Percentiles rank a stretch among this genome's conserved stretches.
phyloP scores from a whole-genome alignment of 2,329 filamentous ascomycete genomes.

The Fonsecaea erecta region DNA sequence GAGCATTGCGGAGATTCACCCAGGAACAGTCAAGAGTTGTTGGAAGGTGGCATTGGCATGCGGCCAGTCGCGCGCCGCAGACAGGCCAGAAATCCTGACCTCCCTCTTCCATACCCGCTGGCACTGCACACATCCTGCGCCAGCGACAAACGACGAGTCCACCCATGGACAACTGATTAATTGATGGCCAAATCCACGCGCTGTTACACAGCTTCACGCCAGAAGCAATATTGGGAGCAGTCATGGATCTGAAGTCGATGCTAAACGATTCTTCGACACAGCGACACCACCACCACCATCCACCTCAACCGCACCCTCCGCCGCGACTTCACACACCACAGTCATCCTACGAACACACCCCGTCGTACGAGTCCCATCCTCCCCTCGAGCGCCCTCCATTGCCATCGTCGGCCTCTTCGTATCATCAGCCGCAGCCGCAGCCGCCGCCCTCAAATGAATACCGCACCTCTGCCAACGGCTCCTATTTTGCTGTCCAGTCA shows the following conservation, averaged over 20 bases:
- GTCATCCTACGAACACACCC: constrained; percentile 31
- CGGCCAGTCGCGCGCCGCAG: constrained; percentile 16
- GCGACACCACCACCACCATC: constrained; percentile 21
- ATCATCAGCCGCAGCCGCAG: constrained; percentile 10
- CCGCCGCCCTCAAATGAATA: constrained; percentile 34
- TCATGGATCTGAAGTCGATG: constrained; percentile 40
- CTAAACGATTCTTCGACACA: constrained; percentile 37
- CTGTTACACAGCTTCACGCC: constrained; percentile 35
- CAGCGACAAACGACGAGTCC: constrained; percentile 23
- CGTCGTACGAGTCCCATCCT: constrained; percentile 31
- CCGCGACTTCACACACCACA: constrained; percentile 36
- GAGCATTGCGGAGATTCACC: background rate
- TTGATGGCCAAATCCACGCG: constrained; percentile 29
- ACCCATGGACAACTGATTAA: constrained; percentile 24
- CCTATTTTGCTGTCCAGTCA: constrained; percentile 37
- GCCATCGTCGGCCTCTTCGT: constrained; percentile 18
- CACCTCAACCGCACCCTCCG: constrained; percentile 21
- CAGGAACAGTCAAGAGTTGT: constrained; percentile 13
- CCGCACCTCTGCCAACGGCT: constrained; percentile 31
- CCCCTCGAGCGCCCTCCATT: constrained; percentile 19
- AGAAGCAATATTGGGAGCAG: constrained; percentile 29
- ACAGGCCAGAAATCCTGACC: background rate
- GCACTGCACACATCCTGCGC: constrained; percentile 14
- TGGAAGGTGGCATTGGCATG: constrained; percentile 18
- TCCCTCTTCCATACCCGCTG: constrained; percentile 11